Conservation (phyloP, 441 rosid genomes). For the Adansonia madagascariensis region DNA sequence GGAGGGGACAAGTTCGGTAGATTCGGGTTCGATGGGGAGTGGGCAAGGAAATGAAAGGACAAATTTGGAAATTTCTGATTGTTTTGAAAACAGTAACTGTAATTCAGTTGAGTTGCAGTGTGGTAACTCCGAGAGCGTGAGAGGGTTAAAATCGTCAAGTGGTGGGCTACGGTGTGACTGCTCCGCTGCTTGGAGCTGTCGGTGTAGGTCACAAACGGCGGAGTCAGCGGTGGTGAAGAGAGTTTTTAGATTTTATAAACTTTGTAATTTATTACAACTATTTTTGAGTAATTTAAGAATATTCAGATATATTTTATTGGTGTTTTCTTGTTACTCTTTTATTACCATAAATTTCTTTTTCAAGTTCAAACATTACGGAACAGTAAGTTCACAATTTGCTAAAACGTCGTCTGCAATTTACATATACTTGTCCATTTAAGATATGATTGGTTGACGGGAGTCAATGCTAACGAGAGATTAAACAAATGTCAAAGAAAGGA, state of each 20-base stretch:
- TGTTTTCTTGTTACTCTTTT: neutral
- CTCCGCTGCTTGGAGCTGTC: conserved; percentile 22
- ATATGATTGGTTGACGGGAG: neutral
- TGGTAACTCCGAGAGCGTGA: neutral
- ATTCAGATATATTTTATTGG: conserved; percentile 27
- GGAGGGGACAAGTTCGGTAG: conserved; percentile 29
- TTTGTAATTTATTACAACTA: conserved; percentile 29
- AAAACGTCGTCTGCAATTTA: neutral
- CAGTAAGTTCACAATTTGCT: neutral
- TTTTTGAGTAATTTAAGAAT: conserved; percentile 21
- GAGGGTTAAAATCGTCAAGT: conserved; percentile 5
- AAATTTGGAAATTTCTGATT: conserved; percentile 27
- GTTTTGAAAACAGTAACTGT: neutral
- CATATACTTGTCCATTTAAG: neutral
- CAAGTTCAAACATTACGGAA: neutral
- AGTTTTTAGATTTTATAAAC: conserved; percentile 11
- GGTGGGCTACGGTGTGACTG: neutral
- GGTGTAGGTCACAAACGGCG: conserved; percentile 15
- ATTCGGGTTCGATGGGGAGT: conserved; percentile 23
- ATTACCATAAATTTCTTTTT: conserved; percentile 13
- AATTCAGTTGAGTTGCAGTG: conserved; percentile 22
- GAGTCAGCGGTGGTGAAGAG: conserved; percentile 30
- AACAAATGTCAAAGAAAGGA: too few relatives aligned
- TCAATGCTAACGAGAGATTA: neutral
- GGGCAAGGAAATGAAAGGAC: conserved; percentile 32